Evolutionary conservation across 225 moss, liverwort and hornwort genomes (phyloP).

Genomic region (Takakia lepidozioides): DNA sequence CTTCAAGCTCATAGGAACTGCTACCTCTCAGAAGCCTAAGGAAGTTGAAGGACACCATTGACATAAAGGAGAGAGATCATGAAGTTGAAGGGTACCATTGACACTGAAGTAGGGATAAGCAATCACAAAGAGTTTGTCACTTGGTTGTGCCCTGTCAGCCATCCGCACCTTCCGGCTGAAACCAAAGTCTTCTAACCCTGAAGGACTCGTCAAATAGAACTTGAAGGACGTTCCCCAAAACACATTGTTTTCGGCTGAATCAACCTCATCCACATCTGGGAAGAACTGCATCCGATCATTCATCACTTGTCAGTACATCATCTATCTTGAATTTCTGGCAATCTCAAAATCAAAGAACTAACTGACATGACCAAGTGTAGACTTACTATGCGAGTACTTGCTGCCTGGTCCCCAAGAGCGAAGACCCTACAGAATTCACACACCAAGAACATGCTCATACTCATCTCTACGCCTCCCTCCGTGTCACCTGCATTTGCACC

Average conservation of each 20-base stretch:
- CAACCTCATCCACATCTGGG: conserved; percentile 70
- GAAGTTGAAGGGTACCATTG: conserved; percentile 42
- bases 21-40: too few species aligned
- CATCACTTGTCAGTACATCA: conserved; percentile 3
- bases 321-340: background rate
- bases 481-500: conserved; percentile 61
- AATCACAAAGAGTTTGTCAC: conserved; percentile 76
- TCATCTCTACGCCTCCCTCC: conserved; percentile 98
- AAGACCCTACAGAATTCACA: conserved; percentile 79
- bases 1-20: too few species aligned
- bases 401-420: conserved; percentile 42
- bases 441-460: conserved; percentile 66
- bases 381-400: conserved; percentile 72
- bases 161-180: conserved; percentile 89
- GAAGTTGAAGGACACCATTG: too few species aligned
- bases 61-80: background rate
- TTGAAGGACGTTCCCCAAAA: conserved; percentile 51
- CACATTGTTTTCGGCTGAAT: conserved; percentile 33
- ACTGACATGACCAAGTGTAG: too few species aligned
- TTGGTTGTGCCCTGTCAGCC: conserved; percentile 55
- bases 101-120: conserved; percentile 99
- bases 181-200: conserved; percentile 83
- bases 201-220: conserved; percentile 50
- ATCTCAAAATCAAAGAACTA: background rate
- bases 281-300: conserved; percentile 68